A percentile compares a stretch with the other conserved stretches of the same genome.
These are phyloP conservation scores for Leccinum pallidistipes DNA, from an alignment of 1,284 basidiomycete genomes.

Conservation along the genomic window DNA sequence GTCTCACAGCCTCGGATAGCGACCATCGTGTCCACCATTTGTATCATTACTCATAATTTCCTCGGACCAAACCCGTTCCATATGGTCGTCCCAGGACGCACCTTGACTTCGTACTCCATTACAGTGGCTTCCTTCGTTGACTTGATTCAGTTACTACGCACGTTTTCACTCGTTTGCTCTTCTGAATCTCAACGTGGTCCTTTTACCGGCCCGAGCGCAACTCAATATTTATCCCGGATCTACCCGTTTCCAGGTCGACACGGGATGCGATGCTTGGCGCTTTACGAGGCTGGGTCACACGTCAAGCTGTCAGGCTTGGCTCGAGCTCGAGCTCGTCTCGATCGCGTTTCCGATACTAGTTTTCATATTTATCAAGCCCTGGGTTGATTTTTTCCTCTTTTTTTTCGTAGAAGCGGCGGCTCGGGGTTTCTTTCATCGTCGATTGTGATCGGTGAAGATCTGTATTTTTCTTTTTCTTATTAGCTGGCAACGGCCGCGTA, in stretches of 20 bases:
- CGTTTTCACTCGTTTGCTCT: constrained; percentile 8
- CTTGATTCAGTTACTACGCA: neutral
- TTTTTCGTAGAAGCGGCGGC: neutral
- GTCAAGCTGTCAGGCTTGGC: neutral
- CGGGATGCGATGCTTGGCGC: neutral
- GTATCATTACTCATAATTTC: constrained; percentile 39
- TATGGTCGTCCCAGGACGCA: constrained; percentile 24
- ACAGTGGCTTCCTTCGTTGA: constrained; percentile 17
- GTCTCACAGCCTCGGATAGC: constrained; percentile 20
- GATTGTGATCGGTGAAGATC: constrained; percentile 13
- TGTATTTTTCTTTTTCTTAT: neutral
- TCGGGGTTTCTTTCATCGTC: neutral
- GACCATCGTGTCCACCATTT: constrained; percentile 13
- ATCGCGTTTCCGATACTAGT: constrained; percentile 10
- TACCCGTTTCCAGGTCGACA: constrained; percentile 14
- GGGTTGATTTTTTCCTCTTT: neutral
- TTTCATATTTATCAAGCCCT: constrained; percentile 23
- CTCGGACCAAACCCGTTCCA: constrained; percentile 22
- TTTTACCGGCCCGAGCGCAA: constrained; percentile 11
- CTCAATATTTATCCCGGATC: constrained; percentile 32
- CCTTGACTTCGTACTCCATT: constrained; percentile 22
- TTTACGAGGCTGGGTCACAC: constrained; percentile 8
- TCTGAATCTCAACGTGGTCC: constrained; percentile 22
- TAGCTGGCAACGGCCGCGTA: neutral
- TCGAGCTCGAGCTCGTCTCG: neutral